These are phyloP conservation scores for Chaetomidium leptoderma DNA, from an alignment of 495 filamentous ascomycete genomes.

Conservation along the genomic window DNA sequence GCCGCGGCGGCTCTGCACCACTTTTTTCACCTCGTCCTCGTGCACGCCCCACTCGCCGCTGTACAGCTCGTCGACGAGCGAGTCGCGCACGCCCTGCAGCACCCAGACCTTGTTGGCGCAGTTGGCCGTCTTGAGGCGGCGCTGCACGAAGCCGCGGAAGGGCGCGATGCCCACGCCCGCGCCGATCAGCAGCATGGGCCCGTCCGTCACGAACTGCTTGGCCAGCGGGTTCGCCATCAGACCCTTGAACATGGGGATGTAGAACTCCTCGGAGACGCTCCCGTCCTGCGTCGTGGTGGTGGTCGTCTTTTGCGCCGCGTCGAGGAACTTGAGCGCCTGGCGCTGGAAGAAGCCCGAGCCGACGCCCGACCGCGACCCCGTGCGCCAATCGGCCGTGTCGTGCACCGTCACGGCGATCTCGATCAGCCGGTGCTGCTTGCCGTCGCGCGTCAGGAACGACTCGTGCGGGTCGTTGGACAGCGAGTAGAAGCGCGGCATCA, in stretches of 20 bases:
- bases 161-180: constrained; percentile 95
- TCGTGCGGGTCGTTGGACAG: constrained; percentile 92
- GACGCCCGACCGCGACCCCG: constrained; percentile 62
- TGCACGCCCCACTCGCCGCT: constrained; percentile 93
- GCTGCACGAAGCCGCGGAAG: constrained; percentile 95
- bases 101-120: constrained; percentile 99
- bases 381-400: constrained; percentile 75
- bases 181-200: constrained; percentile 95
- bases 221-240: constrained; percentile 97
- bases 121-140: constrained; percentile 89
- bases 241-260: constrained; percentile 94
- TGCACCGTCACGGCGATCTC: constrained; percentile 95
- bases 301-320: constrained; percentile 56
- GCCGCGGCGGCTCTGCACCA: constrained; percentile 79
- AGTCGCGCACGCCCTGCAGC: constrained; percentile 92
- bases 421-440: constrained; percentile 73
- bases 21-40: constrained; percentile 85
- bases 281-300: too few species aligned
- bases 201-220: constrained; percentile 80
- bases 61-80: constrained; percentile 89
- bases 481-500: constrained; percentile 98
- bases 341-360: constrained; percentile 84
- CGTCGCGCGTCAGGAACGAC: constrained; percentile 62
- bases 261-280: constrained; percentile 50
- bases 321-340: constrained; percentile 64